phyloP scores from a whole-genome alignment of 2,329 filamentous ascomycete species.

The Penicillium italicum region DNA sequence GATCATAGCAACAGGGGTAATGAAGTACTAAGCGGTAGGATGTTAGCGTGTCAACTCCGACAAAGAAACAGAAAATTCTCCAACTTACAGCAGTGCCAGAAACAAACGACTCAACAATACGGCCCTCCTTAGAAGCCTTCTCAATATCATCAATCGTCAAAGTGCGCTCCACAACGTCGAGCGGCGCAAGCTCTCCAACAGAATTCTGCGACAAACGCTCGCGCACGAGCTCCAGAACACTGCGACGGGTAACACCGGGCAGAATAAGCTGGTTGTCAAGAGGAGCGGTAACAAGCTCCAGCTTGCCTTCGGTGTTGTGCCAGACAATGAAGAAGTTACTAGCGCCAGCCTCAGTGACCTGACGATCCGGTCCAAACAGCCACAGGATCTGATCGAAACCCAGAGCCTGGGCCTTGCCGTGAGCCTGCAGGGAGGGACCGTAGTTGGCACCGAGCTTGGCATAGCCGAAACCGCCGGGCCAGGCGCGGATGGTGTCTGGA shows the following conservation, averaged over 20 bases:
- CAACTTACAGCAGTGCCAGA: conserved; percentile 75
- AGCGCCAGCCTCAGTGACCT: conserved; percentile 86
- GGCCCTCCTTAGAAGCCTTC: conserved; percentile 68
- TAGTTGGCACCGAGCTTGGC: conserved; percentile 95
- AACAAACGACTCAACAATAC: conserved; percentile 79
- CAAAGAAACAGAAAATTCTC: not conserved
- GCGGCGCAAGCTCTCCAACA: conserved; percentile 57
- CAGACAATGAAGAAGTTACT: conserved; percentile 89
- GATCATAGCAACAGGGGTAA: conserved; percentile 65
- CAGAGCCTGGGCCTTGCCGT: conserved; percentile 65
- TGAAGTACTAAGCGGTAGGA: conserved; percentile 57
- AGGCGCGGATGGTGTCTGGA: conserved; percentile 81
- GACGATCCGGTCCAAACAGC: conserved; percentile 74
- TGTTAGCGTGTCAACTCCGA: not conserved
- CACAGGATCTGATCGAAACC: conserved; percentile 92
- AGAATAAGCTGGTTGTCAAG: conserved; percentile 80
- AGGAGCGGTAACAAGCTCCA: conserved; percentile 77
- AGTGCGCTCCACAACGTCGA: conserved; percentile 76
- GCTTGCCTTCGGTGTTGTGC: conserved; percentile 56
- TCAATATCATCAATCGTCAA: conserved; percentile 78
- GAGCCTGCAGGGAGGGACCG: conserved; percentile 75
- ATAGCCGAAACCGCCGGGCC: conserved; percentile 89
- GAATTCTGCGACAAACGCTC: conserved; percentile 52
- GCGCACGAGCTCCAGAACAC: conserved; percentile 68
- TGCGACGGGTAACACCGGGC: conserved; percentile 81